Conservation (phyloP, 768 basidiomycete genomes). For the Kwoniella europaea region DNA sequence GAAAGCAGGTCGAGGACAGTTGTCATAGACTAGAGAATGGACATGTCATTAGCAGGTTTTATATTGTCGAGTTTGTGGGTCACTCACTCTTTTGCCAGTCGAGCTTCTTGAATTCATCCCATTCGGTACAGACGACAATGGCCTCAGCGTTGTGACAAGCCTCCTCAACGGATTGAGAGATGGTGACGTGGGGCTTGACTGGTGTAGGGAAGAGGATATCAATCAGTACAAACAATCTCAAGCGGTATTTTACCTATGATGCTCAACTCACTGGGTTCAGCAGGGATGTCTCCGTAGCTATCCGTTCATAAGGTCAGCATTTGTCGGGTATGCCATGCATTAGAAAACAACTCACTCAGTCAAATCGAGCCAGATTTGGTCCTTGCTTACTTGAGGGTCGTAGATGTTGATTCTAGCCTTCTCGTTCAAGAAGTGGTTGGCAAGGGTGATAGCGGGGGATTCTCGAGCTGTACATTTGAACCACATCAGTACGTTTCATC, state of each 20-base stretch:
- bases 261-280: slow-evolving; percentile 66
- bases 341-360: slow-evolving; percentile 41
- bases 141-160: slow-evolving; percentile 90
- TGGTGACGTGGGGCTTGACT: slow-evolving; percentile 89
- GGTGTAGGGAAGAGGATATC: slow-evolving; percentile 2
- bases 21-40: slow-evolving; percentile 65
- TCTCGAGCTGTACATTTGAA: slow-evolving; percentile 68
- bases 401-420: slow-evolving; percentile 84
- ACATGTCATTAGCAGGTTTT: not conserved
- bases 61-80: not conserved
- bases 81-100: slow-evolving; percentile 72
- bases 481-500: not conserved
- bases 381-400: slow-evolving; percentile 81
- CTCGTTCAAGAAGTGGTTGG: slow-evolving; percentile 90
- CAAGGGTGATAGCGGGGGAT: slow-evolving; percentile 90
- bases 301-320: slow-evolving; percentile 23
- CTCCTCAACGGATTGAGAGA: slow-evolving; percentile 76
- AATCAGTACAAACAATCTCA: slow-evolving; percentile 51
- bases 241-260: not conserved
- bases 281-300: slow-evolving; percentile 63
- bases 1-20: slow-evolving; percentile 98
- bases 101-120: slow-evolving; percentile 93
- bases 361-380: slow-evolving; percentile 75
- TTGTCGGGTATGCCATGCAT: slow-evolving; percentile 64
- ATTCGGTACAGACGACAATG: slow-evolving; percentile 90